phyloP scores from a whole-genome alignment of 2,329 filamentous ascomycete species.

The Fusarium sp. region DNA sequence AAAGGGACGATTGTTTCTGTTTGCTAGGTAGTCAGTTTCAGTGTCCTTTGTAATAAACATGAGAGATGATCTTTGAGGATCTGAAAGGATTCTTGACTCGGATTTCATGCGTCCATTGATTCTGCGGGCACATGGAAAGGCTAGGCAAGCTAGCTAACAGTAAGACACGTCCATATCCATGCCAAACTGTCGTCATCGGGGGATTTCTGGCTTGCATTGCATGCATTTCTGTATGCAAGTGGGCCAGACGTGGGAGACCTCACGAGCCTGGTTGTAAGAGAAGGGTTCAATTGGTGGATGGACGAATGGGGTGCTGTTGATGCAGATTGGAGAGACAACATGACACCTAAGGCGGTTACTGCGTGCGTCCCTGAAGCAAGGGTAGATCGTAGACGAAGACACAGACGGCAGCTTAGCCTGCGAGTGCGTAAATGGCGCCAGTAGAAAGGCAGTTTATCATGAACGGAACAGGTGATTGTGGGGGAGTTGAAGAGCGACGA shows the following conservation, averaged over 20 bases:
- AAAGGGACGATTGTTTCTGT: not conserved
- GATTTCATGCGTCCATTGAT: constrained; percentile 16
- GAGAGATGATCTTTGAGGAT: constrained; percentile 16
- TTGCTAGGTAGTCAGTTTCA: constrained; percentile 13
- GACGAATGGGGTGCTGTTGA: constrained; percentile 24
- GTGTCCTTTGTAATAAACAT: constrained; percentile 10
- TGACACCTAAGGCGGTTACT: constrained; percentile 17
- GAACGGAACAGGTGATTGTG: constrained; percentile 37
- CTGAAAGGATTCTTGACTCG: constrained; percentile 20
- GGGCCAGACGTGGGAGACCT: constrained; percentile 26
- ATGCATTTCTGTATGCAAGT: constrained; percentile 34
- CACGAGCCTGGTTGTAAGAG: constrained; percentile 30
- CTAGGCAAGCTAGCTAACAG: not conserved
- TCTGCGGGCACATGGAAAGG: constrained; percentile 25
- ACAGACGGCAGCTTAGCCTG: constrained; percentile 23
- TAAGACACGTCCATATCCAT: constrained; percentile 20
- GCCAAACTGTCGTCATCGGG: constrained; percentile 42
- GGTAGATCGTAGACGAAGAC: constrained; percentile 28
- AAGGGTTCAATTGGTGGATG: constrained; percentile 32
- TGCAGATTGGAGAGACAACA: constrained; percentile 38
- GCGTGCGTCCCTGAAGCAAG: constrained; percentile 31
- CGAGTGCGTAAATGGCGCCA: constrained; percentile 26
- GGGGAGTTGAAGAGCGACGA: constrained; percentile 29
- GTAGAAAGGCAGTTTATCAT: constrained; percentile 8
- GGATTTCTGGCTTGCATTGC: constrained; percentile 34